phyloP scores from a whole-genome alignment of 139 green algal species.

The Chlamydomonas schloesseri region DNA sequence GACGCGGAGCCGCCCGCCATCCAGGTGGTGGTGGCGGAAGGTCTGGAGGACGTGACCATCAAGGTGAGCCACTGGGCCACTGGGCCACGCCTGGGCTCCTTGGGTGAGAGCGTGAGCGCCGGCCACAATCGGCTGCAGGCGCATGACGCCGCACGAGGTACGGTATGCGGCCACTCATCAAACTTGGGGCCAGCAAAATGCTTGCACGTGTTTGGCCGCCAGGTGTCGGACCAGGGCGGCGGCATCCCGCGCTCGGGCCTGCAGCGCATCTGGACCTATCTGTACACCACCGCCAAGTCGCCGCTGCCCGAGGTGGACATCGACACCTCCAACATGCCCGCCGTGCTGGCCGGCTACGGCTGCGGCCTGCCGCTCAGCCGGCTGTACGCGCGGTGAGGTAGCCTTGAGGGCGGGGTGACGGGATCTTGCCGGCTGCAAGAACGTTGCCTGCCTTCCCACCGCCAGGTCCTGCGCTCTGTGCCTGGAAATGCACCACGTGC shows the following conservation, averaged over 20 bases:
- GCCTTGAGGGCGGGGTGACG: too few species aligned
- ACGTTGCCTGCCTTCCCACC: too few species aligned
- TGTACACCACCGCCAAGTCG: constrained; percentile 93
- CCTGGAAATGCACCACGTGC: too few species aligned
- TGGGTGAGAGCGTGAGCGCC: too few species aligned
- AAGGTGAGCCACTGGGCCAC: constrained; percentile 89
- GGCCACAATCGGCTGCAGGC: too few species aligned
- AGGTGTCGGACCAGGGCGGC: constrained; percentile 92
- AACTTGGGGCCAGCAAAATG: too few species aligned
- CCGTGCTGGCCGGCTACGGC: constrained; percentile 91
- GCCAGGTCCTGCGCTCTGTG: too few species aligned
- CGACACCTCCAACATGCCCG: constrained; percentile 56
- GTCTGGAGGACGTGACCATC: constrained; percentile 95
- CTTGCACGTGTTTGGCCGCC: not conserved
- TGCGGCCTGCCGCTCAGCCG: constrained; percentile 93
- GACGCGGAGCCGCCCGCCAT: constrained; percentile 19
- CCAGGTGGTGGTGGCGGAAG: constrained; percentile 91
- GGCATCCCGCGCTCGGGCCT: constrained; percentile 93
- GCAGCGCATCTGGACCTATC: constrained; percentile 96
- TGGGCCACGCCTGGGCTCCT: too few species aligned
- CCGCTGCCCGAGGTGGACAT: constrained; percentile 47
- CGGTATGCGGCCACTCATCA: too few species aligned
- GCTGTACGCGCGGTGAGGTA: constrained; percentile 73
- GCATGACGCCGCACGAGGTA: too few species aligned
- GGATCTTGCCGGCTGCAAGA: too few species aligned